Conservation (phyloP, 352 stramenopile genomes). For the Pythium monospermum region DNA sequence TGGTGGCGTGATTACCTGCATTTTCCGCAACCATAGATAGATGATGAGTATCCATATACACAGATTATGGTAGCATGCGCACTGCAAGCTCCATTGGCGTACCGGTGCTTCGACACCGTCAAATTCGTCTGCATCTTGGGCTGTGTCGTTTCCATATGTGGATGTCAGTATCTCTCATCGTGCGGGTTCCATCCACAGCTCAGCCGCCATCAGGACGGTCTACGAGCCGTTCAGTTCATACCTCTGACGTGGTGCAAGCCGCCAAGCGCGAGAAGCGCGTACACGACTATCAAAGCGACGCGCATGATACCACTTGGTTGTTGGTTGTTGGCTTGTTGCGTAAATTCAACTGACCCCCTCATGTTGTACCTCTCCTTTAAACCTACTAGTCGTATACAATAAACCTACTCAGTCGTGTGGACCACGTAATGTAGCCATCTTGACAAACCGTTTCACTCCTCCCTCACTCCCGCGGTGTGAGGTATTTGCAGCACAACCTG, state of each 20-base stretch:
- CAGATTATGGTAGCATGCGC: neutral
- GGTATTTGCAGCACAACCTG: too few relatives aligned
- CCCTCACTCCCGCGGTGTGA: too few relatives aligned
- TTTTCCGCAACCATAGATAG: neutral
- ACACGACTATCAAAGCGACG: conserved; percentile 15
- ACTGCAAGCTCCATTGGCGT: neutral
- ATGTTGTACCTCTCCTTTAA: neutral
- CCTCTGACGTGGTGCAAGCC: conserved; percentile 13
- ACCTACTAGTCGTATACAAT: conserved; percentile 1
- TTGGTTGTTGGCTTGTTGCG: too few relatives aligned
- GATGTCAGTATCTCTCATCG: too few relatives aligned
- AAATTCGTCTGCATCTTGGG: conserved; percentile 26
- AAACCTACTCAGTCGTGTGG: conserved; percentile 9
- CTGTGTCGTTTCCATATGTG: conserved; percentile 5
- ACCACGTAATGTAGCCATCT: conserved; percentile 15
- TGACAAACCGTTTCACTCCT: neutral
- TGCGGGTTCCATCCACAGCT: too few relatives aligned
- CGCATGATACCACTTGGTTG: conserved; percentile 16
- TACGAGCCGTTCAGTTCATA: conserved; percentile 2
- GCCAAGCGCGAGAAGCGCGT: conserved; percentile 20
- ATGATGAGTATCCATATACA: neutral
- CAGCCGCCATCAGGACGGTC: too few relatives aligned
- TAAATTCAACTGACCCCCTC: neutral
- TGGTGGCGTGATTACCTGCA: conserved; percentile 14
- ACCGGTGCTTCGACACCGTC: conserved; percentile 23